Evolutionary conservation across 2,329 filamentous ascomycete species (phyloP), one percentile per base, ranked within the genome.

Genomic region (Colletotrichum sp.): DNA sequence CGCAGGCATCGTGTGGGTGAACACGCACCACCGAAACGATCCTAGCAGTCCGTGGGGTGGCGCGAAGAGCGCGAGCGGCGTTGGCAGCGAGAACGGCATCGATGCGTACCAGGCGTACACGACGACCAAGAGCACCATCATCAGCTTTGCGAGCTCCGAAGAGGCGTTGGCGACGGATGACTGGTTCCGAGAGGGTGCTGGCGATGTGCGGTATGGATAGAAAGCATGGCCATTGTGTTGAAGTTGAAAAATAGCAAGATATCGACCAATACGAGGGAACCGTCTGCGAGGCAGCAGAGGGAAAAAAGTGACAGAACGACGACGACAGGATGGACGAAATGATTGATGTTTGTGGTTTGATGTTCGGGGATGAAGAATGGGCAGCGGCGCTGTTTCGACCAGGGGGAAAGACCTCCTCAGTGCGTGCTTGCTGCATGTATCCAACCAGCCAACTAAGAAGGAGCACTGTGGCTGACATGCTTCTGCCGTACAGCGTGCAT

Each of bases 11-110:
- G 86, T 88, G 3, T 90, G 89, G 87, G 86, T 89, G 55, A 88
- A 88, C 72, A 95, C 88, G 1, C 93, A 95, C 82, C 93, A 95
- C 81, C 88, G 93, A 39, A 95, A 94, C 78, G 93, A 94, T 78
- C 93, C 93, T 0, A 92, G 92, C 78, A 93, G 92, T 74, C 92
- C 93, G 1, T 93, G 93, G 93, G 93, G 93, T 30, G 92, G 93
- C 2, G 86, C 90, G 34, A 91, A 92, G 78, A 86, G 86, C 44
- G 88, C 90, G 2, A 93, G 91, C 78, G 93, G 93, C 2, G 89
- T 95, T 1, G 93, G 93, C 2, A 94, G 93, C 76, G 94, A 95
- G 85, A 95, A 95, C 79, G 93, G 93, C 0, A 79, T 92, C 1
- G 93, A 93, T 79, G 91, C 92, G 0, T 93, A 90, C 79, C 85